phyloP scores from a whole-genome alignment of 176 grass and related monocot species.

The Phoenix roebelenii region DNA sequence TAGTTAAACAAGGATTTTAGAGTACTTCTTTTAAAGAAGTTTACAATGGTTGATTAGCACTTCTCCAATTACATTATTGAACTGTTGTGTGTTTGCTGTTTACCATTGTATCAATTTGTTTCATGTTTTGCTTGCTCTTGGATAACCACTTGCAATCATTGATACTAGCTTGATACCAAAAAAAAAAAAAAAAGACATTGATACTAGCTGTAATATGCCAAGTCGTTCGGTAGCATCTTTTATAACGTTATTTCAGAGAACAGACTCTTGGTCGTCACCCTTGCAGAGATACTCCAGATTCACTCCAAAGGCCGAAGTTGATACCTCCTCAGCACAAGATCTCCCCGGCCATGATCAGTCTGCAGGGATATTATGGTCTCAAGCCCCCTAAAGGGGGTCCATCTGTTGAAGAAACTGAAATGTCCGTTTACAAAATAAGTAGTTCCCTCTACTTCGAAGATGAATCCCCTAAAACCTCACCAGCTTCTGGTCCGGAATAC shows the following conservation, averaged over 20 bases:
- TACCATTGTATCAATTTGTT: no score
- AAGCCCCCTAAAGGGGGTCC: conserved; percentile 13
- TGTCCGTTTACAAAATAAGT: conserved; percentile 43
- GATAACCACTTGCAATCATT: no score
- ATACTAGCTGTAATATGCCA: background rate
- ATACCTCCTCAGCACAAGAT: conserved; percentile 17
- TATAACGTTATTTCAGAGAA: conserved; percentile 17
- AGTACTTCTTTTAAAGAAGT: no score
- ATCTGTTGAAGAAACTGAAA: conserved; percentile 38
- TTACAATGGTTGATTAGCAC: no score
- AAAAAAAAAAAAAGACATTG: background rate
- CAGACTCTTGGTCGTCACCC: conserved; percentile 28
- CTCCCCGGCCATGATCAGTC: conserved; percentile 58
- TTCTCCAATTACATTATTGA: no score
- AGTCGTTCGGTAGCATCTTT: background rate
- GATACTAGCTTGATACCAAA: background rate
- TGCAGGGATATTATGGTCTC: conserved; percentile 64
- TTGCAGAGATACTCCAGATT: conserved; percentile 13
- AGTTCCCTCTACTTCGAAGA: background rate
- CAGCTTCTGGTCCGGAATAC: background rate
- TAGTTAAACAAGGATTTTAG: no score
- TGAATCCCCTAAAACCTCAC: conserved; percentile 7
- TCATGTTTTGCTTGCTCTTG: no score
- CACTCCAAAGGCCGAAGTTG: conserved; percentile 22
- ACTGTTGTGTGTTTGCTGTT: no score